These are phyloP conservation scores for Sungouiella thailandica DNA, from an alignment of 805 yeast species.

Conservation along the genomic window DNA sequence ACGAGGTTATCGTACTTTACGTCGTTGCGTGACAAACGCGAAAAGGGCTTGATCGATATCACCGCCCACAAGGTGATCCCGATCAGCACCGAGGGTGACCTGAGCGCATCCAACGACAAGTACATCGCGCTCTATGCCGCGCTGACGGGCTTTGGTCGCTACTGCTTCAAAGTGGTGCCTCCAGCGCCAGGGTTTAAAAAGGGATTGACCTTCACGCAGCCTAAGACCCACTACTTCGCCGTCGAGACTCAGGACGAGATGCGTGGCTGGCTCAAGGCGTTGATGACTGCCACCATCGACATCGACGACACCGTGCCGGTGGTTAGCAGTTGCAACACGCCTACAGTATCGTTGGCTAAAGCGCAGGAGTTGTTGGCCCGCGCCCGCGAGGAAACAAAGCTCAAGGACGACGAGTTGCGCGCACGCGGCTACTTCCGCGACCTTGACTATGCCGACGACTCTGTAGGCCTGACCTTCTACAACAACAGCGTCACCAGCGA, in stretches of 20 bases:
- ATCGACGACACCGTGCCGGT: constrained; percentile 90
- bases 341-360: constrained; percentile 82
- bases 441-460: constrained; percentile 15
- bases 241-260: constrained; percentile 88
- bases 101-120: constrained; percentile 65
- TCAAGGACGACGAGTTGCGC: constrained; percentile 47
- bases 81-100: constrained; percentile 34
- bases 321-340: constrained; percentile 87
- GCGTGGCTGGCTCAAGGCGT: constrained; percentile 92
- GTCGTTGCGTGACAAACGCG: constrained; percentile 71
- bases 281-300: constrained; percentile 94
- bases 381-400: constrained; percentile 69
- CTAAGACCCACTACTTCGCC: constrained; percentile 92
- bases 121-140: constrained; percentile 86
- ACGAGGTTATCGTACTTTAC: constrained; percentile 88
- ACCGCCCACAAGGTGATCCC: constrained; percentile 92
- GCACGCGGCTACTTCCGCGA: constrained; percentile 36
- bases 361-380: constrained; percentile 84
- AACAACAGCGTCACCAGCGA: constrained; percentile 15
- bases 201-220: constrained; percentile 94
- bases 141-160: constrained; percentile 88
- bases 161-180: constrained; percentile 87
- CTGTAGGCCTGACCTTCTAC: constrained; percentile 4
- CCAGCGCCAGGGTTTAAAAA: constrained; percentile 97
- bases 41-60: constrained; percentile 90